Evolutionary conservation across 345 rosid species (phyloP).

Genomic region (Hevea brasiliensis): DNA sequence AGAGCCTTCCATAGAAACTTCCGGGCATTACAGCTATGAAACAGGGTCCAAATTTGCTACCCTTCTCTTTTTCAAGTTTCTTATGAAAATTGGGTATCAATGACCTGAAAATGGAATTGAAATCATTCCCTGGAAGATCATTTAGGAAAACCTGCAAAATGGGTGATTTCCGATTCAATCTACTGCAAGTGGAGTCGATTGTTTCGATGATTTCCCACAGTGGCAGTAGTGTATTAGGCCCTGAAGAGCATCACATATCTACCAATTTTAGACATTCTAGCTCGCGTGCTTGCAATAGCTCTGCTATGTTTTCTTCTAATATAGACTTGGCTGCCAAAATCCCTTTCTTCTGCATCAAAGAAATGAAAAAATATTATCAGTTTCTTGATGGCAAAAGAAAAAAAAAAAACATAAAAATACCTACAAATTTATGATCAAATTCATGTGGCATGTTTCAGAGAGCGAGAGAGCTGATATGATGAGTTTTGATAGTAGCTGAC

Average conservation of each 20-base stretch:
- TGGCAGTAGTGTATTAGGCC: slow-evolving; percentile 39
- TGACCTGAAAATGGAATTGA: slow-evolving; percentile 39
- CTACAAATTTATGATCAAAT: too few relatives aligned
- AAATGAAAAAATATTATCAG: too few relatives aligned
- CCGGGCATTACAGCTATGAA: slow-evolving; percentile 46
- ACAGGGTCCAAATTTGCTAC: slow-evolving; percentile 5
- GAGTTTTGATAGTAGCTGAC: neutral
- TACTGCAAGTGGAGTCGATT: slow-evolving; percentile 5
- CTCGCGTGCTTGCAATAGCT: neutral
- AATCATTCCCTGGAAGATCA: slow-evolving; percentile 51
- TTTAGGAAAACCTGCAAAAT: slow-evolving; percentile 39
- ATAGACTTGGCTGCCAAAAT: neutral
- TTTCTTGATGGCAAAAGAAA: too few relatives aligned
- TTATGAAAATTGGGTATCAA: slow-evolving; percentile 19
- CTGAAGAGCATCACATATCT: slow-evolving; percentile 53
- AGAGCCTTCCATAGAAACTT: slow-evolving; percentile 52
- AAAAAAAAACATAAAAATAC: too few relatives aligned
- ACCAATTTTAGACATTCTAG: slow-evolving; percentile 4
- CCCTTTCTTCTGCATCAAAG: slow-evolving; percentile 9
- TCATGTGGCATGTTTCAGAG: neutral
- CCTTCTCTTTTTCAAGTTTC: neutral
- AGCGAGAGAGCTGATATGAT: neutral
- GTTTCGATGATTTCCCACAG: slow-evolving; percentile 16
- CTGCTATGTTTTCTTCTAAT: neutral
- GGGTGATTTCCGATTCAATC: slow-evolving; percentile 16